Evolutionary conservation across 148 eudicot species (phyloP).

Genomic region (Pharnaceum exiguum): DNA sequence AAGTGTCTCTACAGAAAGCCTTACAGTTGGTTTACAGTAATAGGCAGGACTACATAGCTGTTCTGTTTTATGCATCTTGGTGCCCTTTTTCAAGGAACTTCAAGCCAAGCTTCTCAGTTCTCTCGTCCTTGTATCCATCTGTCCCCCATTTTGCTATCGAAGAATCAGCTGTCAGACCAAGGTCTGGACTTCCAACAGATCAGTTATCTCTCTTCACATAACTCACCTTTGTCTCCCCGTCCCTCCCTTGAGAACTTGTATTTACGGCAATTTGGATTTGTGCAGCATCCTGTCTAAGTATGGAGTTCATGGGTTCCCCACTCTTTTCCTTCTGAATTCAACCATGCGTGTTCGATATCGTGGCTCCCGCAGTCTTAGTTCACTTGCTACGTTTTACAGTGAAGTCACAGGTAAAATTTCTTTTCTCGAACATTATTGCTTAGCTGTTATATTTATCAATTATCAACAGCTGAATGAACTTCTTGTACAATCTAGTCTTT

Average conservation of each 20-base stretch:
- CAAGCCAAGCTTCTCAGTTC: slow-evolving; percentile 61
- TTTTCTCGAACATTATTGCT: neutral
- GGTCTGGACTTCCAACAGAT: slow-evolving; percentile 40
- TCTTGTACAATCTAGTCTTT: no score
- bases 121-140: slow-evolving; percentile 75
- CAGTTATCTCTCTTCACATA: neutral
- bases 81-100: slow-evolving; percentile 83
- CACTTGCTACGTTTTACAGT: slow-evolving; percentile 66
- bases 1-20: slow-evolving; percentile 72
- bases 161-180: slow-evolving; percentile 77
- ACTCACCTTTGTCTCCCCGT: neutral
- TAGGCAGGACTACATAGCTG: slow-evolving; percentile 56
- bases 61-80: slow-evolving; percentile 97
- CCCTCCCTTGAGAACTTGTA: neutral
- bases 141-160: slow-evolving; percentile 86
- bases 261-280: slow-evolving; percentile 8
- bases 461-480: no score
- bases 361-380: slow-evolving; percentile 71
- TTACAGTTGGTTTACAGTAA: slow-evolving; percentile 46
- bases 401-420: slow-evolving; percentile 58
- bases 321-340: slow-evolving; percentile 75
- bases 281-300: slow-evolving; percentile 85
- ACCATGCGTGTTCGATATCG: slow-evolving; percentile 79
- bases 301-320: slow-evolving; percentile 94
- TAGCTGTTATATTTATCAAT: neutral